Evolutionary conservation across 148 eudicot genomes (phyloP).

Genomic region (Nyssa sinensis): DNA sequence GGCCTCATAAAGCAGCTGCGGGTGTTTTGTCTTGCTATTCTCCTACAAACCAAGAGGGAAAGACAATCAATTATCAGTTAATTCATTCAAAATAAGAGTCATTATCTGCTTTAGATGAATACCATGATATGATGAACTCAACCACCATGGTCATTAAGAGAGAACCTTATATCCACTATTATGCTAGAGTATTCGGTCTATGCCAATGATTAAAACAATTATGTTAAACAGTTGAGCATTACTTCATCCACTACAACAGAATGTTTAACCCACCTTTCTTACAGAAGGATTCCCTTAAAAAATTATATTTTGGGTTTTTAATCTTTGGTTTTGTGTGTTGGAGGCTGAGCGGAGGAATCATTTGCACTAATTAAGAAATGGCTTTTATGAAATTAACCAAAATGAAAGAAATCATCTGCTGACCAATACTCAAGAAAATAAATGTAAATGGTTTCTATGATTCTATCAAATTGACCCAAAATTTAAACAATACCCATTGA

Average conservation of each 20-base stretch:
- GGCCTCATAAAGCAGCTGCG: conserved; percentile 67
- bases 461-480: no score
- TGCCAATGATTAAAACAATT: background rate
- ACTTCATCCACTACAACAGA: background rate
- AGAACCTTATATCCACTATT: background rate
- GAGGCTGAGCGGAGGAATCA: background rate
- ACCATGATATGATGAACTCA: background rate
- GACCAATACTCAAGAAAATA: background rate
- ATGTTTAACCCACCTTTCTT: background rate
- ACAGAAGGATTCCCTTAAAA: no score
- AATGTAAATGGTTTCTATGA: no score
- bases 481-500: no score
- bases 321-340: no score
- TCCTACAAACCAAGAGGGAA: conserved; percentile 35
- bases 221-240: background rate
- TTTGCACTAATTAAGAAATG: background rate
- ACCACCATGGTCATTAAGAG: background rate
- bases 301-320: no score
- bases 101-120: no score
- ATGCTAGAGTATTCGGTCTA: background rate
- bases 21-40: conserved; percentile 64
- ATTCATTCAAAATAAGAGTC: background rate
- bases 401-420: background rate
- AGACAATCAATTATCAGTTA: no score
- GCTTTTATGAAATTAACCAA: background rate